phyloP scores from a whole-genome alignment of 495 filamentous ascomycete species.

The Hypoxylon intermedium region DNA sequence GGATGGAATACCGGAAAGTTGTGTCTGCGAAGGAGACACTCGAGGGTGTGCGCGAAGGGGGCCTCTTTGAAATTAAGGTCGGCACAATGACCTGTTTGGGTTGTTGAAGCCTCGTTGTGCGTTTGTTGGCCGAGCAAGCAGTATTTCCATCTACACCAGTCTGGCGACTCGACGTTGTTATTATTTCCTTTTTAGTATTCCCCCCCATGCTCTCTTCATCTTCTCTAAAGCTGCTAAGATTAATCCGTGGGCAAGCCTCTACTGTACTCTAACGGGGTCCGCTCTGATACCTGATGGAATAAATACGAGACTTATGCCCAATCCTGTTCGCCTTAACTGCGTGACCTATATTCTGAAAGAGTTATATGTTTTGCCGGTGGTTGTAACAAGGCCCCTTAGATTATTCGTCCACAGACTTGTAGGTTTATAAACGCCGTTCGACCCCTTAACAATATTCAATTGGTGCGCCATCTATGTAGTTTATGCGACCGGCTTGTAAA shows the following conservation, averaged over 20 bases:
- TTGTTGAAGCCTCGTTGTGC: conserved; percentile 36
- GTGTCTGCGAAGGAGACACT: conserved; percentile 22
- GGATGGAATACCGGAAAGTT: conserved; percentile 36
- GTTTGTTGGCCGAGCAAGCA: conserved; percentile 43
- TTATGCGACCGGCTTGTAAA: conserved; percentile 52
- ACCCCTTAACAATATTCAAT: neutral
- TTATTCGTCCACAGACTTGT: no score
- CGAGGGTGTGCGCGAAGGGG: conserved; percentile 25
- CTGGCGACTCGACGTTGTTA: conserved; percentile 44
- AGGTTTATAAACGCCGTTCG: neutral
- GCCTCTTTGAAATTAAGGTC: conserved; percentile 36
- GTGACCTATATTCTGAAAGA: conserved; percentile 20
- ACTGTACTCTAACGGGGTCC: conserved; percentile 53
- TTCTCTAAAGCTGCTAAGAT: conserved; percentile 43
- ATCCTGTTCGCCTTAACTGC: conserved; percentile 5
- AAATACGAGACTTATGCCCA: conserved; percentile 47
- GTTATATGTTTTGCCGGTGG: conserved; percentile 1
- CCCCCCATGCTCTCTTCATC: conserved; percentile 42
- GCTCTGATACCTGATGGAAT: conserved; percentile 56
- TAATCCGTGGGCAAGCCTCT: conserved; percentile 47
- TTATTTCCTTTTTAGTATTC: conserved; percentile 51
- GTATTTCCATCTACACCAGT: conserved; percentile 40
- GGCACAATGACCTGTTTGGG: conserved; percentile 26
- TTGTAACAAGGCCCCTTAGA: no score
- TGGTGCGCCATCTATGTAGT: neutral